Percentiles rank a stretch among this genome's conserved stretches.
Conservation (phyloP, 2,329 filamentous ascomycete genomes). For the Exophiala sp. region DNA sequence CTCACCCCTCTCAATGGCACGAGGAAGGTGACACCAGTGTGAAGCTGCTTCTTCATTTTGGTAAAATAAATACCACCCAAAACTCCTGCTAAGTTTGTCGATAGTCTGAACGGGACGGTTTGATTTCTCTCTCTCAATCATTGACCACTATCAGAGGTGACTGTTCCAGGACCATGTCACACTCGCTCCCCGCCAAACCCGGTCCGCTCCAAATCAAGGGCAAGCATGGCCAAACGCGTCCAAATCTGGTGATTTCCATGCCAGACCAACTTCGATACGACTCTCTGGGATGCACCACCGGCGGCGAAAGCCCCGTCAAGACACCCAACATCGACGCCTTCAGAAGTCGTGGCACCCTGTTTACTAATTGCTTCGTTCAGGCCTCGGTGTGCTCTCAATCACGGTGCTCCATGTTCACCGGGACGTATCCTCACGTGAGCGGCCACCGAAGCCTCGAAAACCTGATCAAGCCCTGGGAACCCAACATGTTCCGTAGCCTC, state of each 20-base stretch:
- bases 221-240: not conserved
- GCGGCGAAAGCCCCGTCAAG: slow-evolving; percentile 1
- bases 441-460: slow-evolving; percentile 48
- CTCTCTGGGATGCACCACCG: slow-evolving; percentile 37
- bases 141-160: not conserved
- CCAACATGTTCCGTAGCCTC: slow-evolving; percentile 45
- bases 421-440: slow-evolving; percentile 45
- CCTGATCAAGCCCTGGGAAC: slow-evolving; percentile 49
- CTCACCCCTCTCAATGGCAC: too few relatives aligned
- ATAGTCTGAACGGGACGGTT: not conserved
- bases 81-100: too few relatives aligned
- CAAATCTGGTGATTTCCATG: slow-evolving; percentile 41
- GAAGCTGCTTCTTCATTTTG: too few relatives aligned
- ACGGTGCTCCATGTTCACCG: slow-evolving; percentile 48
- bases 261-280: slow-evolving; percentile 49
- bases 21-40: too few relatives aligned
- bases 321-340: slow-evolving; percentile 42
- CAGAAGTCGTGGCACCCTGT: slow-evolving; percentile 36
- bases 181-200: slow-evolving; percentile 1
- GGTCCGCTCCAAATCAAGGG: not conserved
- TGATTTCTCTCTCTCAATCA: not conserved
- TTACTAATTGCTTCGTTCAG: slow-evolving; percentile 47
- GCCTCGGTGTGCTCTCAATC: slow-evolving; percentile 49
- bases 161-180: not conserved
- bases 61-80: too few relatives aligned